Evolutionary conservation across 371 early-diverging fungal species (phyloP).

Genomic region (Mucor plumbeus): DNA sequence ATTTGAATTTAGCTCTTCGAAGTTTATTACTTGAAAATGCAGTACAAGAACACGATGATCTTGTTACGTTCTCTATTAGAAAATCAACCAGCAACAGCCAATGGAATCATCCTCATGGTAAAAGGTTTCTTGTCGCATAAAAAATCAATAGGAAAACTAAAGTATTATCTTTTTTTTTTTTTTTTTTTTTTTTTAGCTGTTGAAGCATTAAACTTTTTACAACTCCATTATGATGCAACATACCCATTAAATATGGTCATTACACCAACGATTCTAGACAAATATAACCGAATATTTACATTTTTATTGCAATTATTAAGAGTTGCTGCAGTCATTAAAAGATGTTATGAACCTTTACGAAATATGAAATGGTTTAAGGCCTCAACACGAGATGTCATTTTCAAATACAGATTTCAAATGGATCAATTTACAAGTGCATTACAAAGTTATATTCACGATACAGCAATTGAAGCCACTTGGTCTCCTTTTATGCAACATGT

Average conservation of each 20-base stretch:
- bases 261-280: conserved; percentile 41
- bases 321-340: conserved; percentile 39
- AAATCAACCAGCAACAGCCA: conserved; percentile 30
- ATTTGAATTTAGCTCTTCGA: conserved; percentile 46
- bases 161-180: neutral
- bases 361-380: neutral
- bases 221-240: conserved; percentile 49
- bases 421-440: conserved; percentile 53
- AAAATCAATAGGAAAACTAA: neutral
- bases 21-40: conserved; percentile 45
- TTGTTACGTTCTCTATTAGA: conserved; percentile 48
- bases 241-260: conserved; percentile 55
- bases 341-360: conserved; percentile 28
- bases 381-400: conserved; percentile 7
- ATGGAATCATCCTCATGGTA: conserved; percentile 45
- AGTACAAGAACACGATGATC: conserved; percentile 20
- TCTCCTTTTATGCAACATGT: conserved; percentile 44
- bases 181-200: conserved; percentile 17
- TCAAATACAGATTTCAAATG: conserved; percentile 48
- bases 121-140: neutral
- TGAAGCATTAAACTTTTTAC: conserved; percentile 59
- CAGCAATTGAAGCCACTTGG: conserved; percentile 54
- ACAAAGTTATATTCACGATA: conserved; percentile 48
- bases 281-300: conserved; percentile 59
- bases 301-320: conserved; percentile 52